Evolutionary conservation across 2,329 filamentous ascomycete genomes (phyloP), one percentile per base, ranked within the genome.

Genomic region (Claviceps quebecensis): DNA sequence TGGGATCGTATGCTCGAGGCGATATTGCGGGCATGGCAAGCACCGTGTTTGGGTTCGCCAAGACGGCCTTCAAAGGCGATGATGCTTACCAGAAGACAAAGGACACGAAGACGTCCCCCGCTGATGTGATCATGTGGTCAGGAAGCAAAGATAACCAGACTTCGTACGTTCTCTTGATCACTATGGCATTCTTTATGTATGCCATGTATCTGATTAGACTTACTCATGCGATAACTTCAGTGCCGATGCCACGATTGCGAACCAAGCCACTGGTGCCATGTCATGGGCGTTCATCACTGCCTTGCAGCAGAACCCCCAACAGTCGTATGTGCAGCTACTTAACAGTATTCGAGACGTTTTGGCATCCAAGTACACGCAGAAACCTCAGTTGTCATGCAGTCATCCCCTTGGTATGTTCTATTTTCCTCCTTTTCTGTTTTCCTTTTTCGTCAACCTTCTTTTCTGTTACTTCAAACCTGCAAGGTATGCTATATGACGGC

Each of bases 71-170:
- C 22, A 78, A 72, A 54, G 90, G 90, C 58, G 83, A 93, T 58
- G 80, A 84, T 38, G 83, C 84, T 17, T 84, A 89, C 67, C 78
- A 94, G 69, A 83, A 81, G 65, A 87, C 90, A 56, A 76, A 87
- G 64, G 78, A 85, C 58, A 97, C 91, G 43, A 94, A 94, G 72
- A 97, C 93, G 16, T 93, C 86, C 51, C 84, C 90, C 1, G 93
- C 93, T 41, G 93, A 98, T 68, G 93, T 98, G 36, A 81, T 98
- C 65, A 95, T 96, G 87, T 95, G 90, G 86, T 95, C 87, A 55
- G 93, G 93, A 52, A 94, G 87, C 72, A 96, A 95, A 69, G 93
- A 98, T 64, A 81, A 84, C 55, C 93, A 97, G 70, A 98, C 93
- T 58, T 90, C 86, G 83, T 72, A 55, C 60, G 69, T 34, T 4